Percentiles rank a stretch among this genome's conserved stretches.
These are phyloP conservation scores for Pachyrhizus erosus DNA, from an alignment of 306 rosid species.

Conservation along the genomic window DNA sequence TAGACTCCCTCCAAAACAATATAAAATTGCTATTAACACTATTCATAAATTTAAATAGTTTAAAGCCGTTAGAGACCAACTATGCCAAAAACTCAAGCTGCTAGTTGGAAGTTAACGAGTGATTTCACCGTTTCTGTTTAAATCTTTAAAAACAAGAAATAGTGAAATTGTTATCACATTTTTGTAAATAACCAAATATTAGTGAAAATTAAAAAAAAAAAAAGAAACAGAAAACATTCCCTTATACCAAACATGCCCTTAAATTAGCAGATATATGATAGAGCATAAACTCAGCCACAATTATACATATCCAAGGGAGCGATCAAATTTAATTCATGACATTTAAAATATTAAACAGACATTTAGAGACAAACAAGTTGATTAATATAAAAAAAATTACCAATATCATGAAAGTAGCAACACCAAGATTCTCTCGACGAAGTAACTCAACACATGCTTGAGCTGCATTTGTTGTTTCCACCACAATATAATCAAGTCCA, in stretches of 20 bases:
- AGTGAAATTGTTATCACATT: not conserved
- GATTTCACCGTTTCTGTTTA: not conserved
- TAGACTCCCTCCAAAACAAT: not conserved
- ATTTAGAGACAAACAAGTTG: not conserved
- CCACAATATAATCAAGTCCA: constrained; percentile 96
- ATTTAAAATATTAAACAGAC: constrained; percentile 29
- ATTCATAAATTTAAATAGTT: not conserved
- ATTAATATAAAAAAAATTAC: constrained; percentile 50
- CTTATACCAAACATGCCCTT: not conserved
- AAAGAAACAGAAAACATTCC: not conserved
- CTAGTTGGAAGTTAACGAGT: not conserved
- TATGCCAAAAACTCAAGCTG: not conserved
- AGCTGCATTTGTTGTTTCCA: constrained; percentile 93
- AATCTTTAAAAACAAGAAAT: not conserved
- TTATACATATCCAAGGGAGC: constrained; percentile 31
- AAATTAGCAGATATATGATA: not conserved
- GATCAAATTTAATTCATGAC: constrained; percentile 4
- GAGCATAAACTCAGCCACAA: constrained; percentile 4
- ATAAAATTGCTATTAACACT: not conserved
- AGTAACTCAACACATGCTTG: constrained; percentile 92
- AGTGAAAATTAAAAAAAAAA: not conserved
- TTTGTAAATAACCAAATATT: not conserved
- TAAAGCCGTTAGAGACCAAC: constrained; percentile 24
- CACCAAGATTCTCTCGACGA: constrained; percentile 85
- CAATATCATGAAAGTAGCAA: constrained; percentile 97